These are phyloP conservation scores for Colletotrichum cereale DNA, from an alignment of 2,329 filamentous ascomycete genomes.

Conservation along the genomic window DNA sequence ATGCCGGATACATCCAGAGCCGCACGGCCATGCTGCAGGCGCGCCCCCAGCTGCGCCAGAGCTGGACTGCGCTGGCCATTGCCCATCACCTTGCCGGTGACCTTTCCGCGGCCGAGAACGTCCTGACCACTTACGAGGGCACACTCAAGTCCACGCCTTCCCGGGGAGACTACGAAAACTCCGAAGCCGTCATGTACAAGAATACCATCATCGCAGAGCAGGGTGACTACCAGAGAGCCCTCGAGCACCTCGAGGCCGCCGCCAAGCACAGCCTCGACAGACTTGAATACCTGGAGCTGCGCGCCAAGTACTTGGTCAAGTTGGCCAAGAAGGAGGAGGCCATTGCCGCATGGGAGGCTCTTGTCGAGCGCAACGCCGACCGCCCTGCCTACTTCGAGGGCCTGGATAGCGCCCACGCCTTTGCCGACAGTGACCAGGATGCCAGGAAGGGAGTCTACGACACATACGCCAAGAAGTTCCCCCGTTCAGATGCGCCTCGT, in stretches of 20 bases:
- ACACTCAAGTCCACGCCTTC: conserved; percentile 86
- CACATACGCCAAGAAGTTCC: conserved; percentile 83
- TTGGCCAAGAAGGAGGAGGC: conserved; percentile 85
- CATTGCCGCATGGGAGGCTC: conserved; percentile 80
- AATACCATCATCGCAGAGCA: conserved; percentile 93
- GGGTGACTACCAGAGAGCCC: conserved; percentile 83
- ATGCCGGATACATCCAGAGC: conserved; percentile 91
- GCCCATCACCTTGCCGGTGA: conserved; percentile 93
- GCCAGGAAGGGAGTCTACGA: conserved; percentile 78
- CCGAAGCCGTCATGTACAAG: conserved; percentile 94
- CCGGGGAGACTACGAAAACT: conserved; percentile 88
- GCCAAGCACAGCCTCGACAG: conserved; percentile 86
- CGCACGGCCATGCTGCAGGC: conserved; percentile 88
- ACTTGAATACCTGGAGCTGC: conserved; percentile 85
- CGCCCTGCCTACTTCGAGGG: conserved; percentile 87
- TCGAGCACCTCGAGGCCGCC: conserved; percentile 86
- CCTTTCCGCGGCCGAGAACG: conserved; percentile 86
- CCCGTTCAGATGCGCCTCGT: conserved; percentile 85
- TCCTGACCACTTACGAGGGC: conserved; percentile 91
- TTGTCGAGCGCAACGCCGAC: conserved; percentile 90
- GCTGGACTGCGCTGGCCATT: conserved; percentile 97
- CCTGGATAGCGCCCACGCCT: conserved; percentile 65
- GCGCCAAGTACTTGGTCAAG: conserved; percentile 85
- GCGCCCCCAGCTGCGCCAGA: conserved; percentile 84
- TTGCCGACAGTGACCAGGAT: conserved; percentile 65